A percentile compares a stretch with the other conserved stretches of the same genome.
These are phyloP conservation scores for Rosa chinensis DNA, from an alignment of 306 rosid species.

Conservation along the genomic window DNA sequence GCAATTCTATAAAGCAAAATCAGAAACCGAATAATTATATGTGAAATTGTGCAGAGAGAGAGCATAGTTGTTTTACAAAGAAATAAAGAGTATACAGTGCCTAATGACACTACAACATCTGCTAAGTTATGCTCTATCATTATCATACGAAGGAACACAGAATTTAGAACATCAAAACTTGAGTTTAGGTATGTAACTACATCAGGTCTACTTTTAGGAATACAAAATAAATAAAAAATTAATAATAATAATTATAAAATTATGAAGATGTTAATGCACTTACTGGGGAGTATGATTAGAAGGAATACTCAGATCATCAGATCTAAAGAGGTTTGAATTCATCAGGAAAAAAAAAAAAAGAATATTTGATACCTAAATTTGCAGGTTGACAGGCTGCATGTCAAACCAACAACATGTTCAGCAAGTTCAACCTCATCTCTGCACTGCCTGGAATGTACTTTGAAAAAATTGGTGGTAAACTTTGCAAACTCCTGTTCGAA, in stretches of 20 bases:
- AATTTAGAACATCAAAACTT: not conserved
- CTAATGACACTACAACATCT: not conserved
- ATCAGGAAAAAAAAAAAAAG: not conserved
- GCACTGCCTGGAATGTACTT: conserved; percentile 86
- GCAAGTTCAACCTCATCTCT: conserved; percentile 92
- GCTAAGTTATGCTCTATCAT: not conserved
- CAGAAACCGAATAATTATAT: not conserved
- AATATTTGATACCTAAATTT: conserved; percentile 68
- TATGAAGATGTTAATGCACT: not conserved
- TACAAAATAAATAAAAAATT: too few relatives aligned
- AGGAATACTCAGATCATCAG: not conserved
- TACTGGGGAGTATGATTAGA: not conserved
- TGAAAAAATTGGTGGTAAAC: conserved; percentile 59
- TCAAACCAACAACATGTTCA: conserved; percentile 90
- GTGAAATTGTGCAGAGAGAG: not conserved
- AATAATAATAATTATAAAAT: too few relatives aligned
- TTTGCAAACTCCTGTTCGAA: conserved; percentile 68
- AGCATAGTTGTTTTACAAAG: not conserved
- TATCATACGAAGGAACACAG: not conserved
- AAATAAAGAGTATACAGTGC: not conserved
- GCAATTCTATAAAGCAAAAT: conserved; percentile 28
- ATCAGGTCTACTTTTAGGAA: not conserved
- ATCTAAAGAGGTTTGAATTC: not conserved
- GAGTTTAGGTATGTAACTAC: not conserved
- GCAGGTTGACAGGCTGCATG: conserved; percentile 85